A percentile compares a stretch with the other conserved stretches of the same genome.
phyloP scores from a whole-genome alignment of 306 rosid genomes.

The Comarum palustre region DNA sequence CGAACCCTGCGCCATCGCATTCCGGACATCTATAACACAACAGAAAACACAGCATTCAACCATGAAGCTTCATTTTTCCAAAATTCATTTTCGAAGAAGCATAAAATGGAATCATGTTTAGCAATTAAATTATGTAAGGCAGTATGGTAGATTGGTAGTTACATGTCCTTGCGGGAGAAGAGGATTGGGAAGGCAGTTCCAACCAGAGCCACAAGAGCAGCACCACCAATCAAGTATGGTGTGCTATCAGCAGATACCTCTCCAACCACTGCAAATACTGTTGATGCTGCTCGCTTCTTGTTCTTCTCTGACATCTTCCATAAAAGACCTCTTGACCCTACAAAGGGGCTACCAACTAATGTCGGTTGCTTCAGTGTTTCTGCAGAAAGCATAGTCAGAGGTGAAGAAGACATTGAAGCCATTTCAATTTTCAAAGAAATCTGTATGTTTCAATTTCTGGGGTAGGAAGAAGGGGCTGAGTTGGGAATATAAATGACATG shows the following conservation, averaged over 20 bases:
- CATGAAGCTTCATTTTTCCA: background rate
- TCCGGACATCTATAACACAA: slow-evolving; percentile 66
- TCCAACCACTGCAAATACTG: slow-evolving; percentile 72
- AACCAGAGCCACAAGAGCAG: slow-evolving; percentile 61
- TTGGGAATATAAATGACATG: background rate
- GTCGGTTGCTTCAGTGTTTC: slow-evolving; percentile 12
- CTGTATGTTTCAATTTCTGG: background rate
- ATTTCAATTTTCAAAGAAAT: slow-evolving; percentile 33
- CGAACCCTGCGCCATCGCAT: slow-evolving; percentile 97
- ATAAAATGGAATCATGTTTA: background rate
- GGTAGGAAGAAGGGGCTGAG: background rate
- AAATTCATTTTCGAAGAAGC: background rate
- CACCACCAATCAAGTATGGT: slow-evolving; percentile 68
- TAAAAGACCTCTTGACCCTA: slow-evolving; percentile 15
- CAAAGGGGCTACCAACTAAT: background rate
- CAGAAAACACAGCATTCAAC: background rate
- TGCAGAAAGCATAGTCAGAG: slow-evolving; percentile 35
- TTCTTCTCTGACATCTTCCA: slow-evolving; percentile 26
- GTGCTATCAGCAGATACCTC: slow-evolving; percentile 70
- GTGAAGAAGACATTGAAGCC: slow-evolving; percentile 46
- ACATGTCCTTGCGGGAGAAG: slow-evolving; percentile 85
- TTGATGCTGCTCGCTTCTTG: slow-evolving; percentile 34
- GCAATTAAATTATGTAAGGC: background rate
- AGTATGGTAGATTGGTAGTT: slow-evolving; percentile 9
- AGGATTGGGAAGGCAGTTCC: slow-evolving; percentile 89